These are phyloP conservation scores for Lepidium didymum DNA, from an alignment of 345 rosid species.

Conservation along the genomic window DNA sequence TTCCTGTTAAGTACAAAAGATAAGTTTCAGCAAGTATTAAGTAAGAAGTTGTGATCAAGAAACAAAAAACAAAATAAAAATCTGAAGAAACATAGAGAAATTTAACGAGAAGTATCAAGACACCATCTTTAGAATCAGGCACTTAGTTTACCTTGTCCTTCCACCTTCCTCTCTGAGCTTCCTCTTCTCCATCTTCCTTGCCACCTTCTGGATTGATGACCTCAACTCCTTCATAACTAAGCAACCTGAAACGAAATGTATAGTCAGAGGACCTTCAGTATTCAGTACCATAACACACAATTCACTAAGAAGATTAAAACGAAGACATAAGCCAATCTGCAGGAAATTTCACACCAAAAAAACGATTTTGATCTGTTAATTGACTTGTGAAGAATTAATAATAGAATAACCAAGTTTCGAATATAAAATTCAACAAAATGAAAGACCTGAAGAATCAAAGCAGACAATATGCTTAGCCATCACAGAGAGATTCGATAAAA, in stretches of 20 bases:
- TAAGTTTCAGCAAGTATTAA: background rate
- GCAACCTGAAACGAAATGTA: slow-evolving; percentile 30
- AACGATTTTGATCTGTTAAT: background rate
- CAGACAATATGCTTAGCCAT: background rate
- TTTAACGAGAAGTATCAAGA: background rate
- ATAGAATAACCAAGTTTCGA: slow-evolving; percentile 14
- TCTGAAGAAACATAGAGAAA: background rate
- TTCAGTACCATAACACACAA: background rate
- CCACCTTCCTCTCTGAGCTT: slow-evolving; percentile 95
- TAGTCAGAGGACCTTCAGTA: background rate
- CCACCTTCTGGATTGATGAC: slow-evolving; percentile 95
- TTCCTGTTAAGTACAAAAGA: slow-evolving; percentile 37
- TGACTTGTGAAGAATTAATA: slow-evolving; percentile 3
- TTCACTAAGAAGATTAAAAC: background rate
- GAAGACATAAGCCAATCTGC: background rate
- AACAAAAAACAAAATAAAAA: background rate
- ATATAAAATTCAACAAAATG: slow-evolving; percentile 8
- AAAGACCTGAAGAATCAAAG: slow-evolving; percentile 6
- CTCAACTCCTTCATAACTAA: slow-evolving; percentile 77
- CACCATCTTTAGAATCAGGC: background rate
- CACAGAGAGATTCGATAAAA: background rate
- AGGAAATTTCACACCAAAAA: background rate
- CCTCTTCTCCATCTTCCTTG: slow-evolving; percentile 87
- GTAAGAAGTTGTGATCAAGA: background rate
- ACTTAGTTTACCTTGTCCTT: slow-evolving; percentile 51